These are phyloP conservation scores for Arachnomyces sp. DNA, from an alignment of 2,329 filamentous ascomycete species.

Conservation along the genomic window DNA sequence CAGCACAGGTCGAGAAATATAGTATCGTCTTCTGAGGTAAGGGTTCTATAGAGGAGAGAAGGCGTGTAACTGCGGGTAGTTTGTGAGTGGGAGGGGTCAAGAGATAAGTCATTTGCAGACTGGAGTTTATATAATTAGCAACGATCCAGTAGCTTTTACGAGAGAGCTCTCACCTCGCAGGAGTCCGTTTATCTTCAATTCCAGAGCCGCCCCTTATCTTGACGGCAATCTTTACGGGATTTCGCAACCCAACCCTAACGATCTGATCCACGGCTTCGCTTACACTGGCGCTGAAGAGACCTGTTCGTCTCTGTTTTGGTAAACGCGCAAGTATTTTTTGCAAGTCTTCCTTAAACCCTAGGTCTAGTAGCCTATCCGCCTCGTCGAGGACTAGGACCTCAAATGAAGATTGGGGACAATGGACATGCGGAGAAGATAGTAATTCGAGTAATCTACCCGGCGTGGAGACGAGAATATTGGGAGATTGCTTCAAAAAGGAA, in stretches of 20 bases:
- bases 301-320: conserved; percentile 88
- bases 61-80: conserved; percentile 62
- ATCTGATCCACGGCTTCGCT: conserved; percentile 91
- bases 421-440: conserved; percentile 75
- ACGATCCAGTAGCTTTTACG: not conserved
- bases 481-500: conserved; percentile 71
- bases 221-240: conserved; percentile 90
- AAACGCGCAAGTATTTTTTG: conserved; percentile 75
- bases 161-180: conserved; percentile 52
- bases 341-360: conserved; percentile 88
- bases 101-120: conserved; percentile 84
- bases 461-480: conserved; percentile 84
- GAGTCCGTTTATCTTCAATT: conserved; percentile 76
- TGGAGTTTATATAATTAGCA: conserved; percentile 14
- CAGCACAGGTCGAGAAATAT: conserved; percentile 88
- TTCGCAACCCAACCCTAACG: conserved; percentile 81
- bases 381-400: conserved; percentile 91
- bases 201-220: conserved; percentile 75
- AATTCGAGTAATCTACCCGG: conserved; percentile 85
- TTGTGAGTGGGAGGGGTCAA: conserved; percentile 70
- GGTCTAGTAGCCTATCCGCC: conserved; percentile 82
- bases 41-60: conserved; percentile 63
- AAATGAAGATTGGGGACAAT: conserved; percentile 81
- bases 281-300: conserved; percentile 91
- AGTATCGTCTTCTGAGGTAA: conserved; percentile 78